Conservation (phyloP, 495 filamentous ascomycete genomes). For the Podospora conica region DNA sequence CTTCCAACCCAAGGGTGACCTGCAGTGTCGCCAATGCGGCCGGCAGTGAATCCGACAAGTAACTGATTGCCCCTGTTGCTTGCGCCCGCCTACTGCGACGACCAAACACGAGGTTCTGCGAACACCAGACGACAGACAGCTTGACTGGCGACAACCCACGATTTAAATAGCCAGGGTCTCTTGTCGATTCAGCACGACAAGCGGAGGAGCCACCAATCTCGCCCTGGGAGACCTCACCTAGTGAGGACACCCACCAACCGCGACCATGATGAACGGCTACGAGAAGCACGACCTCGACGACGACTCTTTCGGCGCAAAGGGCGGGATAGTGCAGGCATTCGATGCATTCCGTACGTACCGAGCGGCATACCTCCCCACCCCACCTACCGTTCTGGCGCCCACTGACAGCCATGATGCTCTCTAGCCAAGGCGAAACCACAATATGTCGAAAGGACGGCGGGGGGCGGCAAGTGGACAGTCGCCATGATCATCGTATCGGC, state of each 20-base stretch:
- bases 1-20: not conserved
- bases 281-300: conserved; percentile 66
- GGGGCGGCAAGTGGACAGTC: conserved; percentile 91
- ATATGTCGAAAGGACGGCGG: conserved; percentile 73
- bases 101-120: not conserved
- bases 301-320: conserved; percentile 70
- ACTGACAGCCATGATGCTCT: conserved; percentile 23
- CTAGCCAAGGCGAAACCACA: conserved; percentile 93
- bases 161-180: not conserved
- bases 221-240: not conserved
- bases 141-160: not conserved
- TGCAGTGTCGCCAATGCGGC: conserved; percentile 2
- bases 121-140: not conserved
- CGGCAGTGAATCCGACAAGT: not conserved
- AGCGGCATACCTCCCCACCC: conserved; percentile 1
- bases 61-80: not conserved
- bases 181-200: not conserved
- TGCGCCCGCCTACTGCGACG: too few relatives aligned
- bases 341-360: conserved; percentile 95
- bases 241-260: conserved; percentile 1
- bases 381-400: not conserved
- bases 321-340: conserved; percentile 70
- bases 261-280: conserved; percentile 50
- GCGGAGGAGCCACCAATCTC: not conserved
- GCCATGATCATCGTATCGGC: conserved; percentile 65